These are phyloP conservation scores for Ceratobasidium sp. DNA, from an alignment of 1,284 basidiomycete genomes.

Conservation along the genomic window DNA sequence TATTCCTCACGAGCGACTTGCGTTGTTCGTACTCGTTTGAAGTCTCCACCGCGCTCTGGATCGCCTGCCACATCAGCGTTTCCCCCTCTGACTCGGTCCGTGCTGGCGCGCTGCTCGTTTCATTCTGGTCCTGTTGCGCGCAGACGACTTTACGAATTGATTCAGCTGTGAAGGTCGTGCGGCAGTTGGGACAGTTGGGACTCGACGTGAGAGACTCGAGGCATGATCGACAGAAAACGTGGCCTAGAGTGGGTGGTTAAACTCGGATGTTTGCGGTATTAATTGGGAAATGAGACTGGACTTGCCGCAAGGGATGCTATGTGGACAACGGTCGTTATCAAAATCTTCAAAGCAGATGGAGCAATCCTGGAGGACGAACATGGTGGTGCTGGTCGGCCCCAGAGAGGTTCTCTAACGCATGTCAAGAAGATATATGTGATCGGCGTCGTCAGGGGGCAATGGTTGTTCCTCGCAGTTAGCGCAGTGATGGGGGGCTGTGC, in stretches of 20 bases:
- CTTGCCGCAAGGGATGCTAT: constrained; percentile 30
- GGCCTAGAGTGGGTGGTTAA: background rate
- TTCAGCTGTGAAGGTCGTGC: background rate
- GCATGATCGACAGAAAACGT: constrained; percentile 36
- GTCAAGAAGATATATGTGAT: background rate
- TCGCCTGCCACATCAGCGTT: constrained; percentile 28
- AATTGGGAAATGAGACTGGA: background rate
- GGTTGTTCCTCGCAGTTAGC: too few species aligned
- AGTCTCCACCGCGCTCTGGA: constrained; percentile 16
- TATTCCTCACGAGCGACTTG: constrained; percentile 3
- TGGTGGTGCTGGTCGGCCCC: background rate
- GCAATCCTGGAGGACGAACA: constrained; percentile 36
- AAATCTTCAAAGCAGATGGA: constrained; percentile 32
- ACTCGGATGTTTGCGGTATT: too few species aligned
- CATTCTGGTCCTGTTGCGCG: constrained; percentile 1
- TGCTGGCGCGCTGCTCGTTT: background rate
- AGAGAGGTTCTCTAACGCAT: background rate
- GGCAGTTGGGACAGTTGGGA: constrained; percentile 35
- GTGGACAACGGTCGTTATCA: constrained; percentile 1
- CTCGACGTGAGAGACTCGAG: constrained; percentile 21
- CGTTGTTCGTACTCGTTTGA: constrained; percentile 24
- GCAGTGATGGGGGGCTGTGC: background rate
- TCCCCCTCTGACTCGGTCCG: constrained; percentile 5
- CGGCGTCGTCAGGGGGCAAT: background rate
- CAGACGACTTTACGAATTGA: constrained; percentile 17